Evolutionary conservation across 1,284 basidiomycete species (phyloP), one percentile per base, ranked within the genome.

Genomic region (Psilocybe mexicana): DNA sequence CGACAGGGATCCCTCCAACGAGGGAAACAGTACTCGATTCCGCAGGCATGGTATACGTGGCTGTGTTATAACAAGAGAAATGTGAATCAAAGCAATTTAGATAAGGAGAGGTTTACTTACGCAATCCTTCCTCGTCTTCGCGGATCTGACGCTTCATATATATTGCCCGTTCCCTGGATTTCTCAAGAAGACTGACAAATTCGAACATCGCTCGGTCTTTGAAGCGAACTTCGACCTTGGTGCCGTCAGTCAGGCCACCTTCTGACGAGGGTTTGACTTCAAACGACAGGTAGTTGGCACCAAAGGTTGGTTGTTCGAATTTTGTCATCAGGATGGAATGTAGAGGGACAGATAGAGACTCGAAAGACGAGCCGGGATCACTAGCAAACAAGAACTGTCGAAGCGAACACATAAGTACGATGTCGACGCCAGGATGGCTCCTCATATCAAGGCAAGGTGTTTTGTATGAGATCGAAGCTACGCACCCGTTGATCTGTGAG

Each of bases 251-350:
- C 30, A 92, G 73, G 8, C 86, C 86, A 18, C 90, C 90, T 18
- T 79, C 83, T 0, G 79, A 68, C 0, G 87, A 78, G 8, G 91
- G 88, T 63, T 80, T 83, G 66, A 92, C 75, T 47, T 86, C 82
- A 63, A 93, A 76, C 0, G 74, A 68, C 44, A 92, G 77, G 65
- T 83, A 90, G 68, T 93, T 92, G 8, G 82, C 71, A 47, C 80
- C 82, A 57, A 91, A 86, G 14, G 83, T 79, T 1, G 91, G 90
- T 69, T 92, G 90, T 63, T 90, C 83, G 68, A 89, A 92, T 61
- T 79, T 81, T 24, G 87, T 87, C 3, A 84, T 82, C 12, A 90
- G 71, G 56, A 93, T 82, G 0, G 84, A 77, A 38, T 77, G 79
- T 12, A 90, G 76, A 11, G 87, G 88, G 38, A 92, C 74, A n/a